phyloP scores from a whole-genome alignment of 2,329 filamentous ascomycete genomes.

The Canariomyces notabilis region DNA sequence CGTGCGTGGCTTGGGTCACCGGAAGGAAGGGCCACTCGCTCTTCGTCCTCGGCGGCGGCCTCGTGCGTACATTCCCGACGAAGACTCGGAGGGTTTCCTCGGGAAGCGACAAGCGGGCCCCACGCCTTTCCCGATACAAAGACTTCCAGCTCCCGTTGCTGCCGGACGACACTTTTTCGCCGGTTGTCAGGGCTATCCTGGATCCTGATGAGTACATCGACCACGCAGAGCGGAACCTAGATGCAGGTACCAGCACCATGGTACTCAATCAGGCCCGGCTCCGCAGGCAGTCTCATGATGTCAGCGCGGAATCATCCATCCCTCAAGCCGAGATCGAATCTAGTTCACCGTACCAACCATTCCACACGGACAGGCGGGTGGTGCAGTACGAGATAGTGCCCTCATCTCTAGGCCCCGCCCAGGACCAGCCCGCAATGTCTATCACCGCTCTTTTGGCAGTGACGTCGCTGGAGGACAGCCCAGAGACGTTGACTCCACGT shows the following conservation, averaged over 20 bases:
- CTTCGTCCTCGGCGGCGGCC: slow-evolving; percentile 60
- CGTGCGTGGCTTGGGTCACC: slow-evolving; percentile 62
- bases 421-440: slow-evolving; percentile 15
- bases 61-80: slow-evolving; percentile 61
- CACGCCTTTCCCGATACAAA: slow-evolving; percentile 54
- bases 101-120: slow-evolving; percentile 46
- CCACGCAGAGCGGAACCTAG: slow-evolving; percentile 47
- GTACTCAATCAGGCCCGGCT: slow-evolving; percentile 43
- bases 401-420: not conserved
- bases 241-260: slow-evolving; percentile 51
- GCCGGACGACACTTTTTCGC: slow-evolving; percentile 54
- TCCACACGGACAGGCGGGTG: slow-evolving; percentile 85
- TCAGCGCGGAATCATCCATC: slow-evolving; percentile 57
- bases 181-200: slow-evolving; percentile 51
- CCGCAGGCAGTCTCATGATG: slow-evolving; percentile 34
- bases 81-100: slow-evolving; percentile 51
- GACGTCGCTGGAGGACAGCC: slow-evolving; percentile 36
- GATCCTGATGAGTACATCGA: slow-evolving; percentile 54
- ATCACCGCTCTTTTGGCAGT: slow-evolving; percentile 39
- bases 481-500: slow-evolving; percentile 20
- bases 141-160: slow-evolving; percentile 64
- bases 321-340: slow-evolving; percentile 87
- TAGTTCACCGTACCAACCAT: slow-evolving; percentile 90
- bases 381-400: slow-evolving; percentile 62
- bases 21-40: slow-evolving; percentile 58